Conservation (phyloP, 2,329 filamentous ascomycete genomes). For the Onygenales sp. region DNA sequence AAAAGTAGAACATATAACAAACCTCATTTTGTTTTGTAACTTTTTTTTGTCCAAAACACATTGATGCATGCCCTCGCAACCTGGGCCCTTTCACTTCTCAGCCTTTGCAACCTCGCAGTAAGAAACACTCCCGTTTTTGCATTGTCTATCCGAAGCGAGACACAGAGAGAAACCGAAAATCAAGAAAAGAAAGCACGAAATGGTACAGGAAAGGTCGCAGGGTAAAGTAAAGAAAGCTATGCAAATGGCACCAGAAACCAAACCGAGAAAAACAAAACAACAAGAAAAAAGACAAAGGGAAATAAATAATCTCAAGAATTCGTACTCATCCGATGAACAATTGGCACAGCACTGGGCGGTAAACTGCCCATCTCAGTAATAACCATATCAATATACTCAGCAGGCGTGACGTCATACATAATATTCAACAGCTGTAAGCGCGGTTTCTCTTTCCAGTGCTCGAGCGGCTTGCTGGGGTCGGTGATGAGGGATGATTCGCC, state of each 20-base stretch:
- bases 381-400: constrained; percentile 77
- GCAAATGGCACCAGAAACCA: not conserved
- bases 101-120: too few relatives aligned
- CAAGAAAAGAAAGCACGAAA: not conserved
- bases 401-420: constrained; percentile 86
- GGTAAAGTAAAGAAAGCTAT: too few relatives aligned
- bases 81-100: too few relatives aligned
- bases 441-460: constrained; percentile 49
- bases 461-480: constrained; percentile 30
- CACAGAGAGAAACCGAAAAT: too few relatives aligned
- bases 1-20: too few relatives aligned
- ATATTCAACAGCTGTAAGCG: constrained; percentile 60
- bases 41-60: too few relatives aligned
- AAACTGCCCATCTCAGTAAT: constrained; percentile 85
- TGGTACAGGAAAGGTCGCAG: too few relatives aligned
- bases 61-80: too few relatives aligned
- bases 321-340: constrained; percentile 53
- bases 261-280: not conserved
- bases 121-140: too few relatives aligned
- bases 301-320: constrained; percentile 14
- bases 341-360: constrained; percentile 75
- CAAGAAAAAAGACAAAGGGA: not conserved
- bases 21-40: too few relatives aligned
- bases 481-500: not conserved
- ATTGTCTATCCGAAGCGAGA: too few relatives aligned